Base-by-base conservation (phyloP, 768 basidiomycete genomes). In the Mycena leptocephala region DNA sequence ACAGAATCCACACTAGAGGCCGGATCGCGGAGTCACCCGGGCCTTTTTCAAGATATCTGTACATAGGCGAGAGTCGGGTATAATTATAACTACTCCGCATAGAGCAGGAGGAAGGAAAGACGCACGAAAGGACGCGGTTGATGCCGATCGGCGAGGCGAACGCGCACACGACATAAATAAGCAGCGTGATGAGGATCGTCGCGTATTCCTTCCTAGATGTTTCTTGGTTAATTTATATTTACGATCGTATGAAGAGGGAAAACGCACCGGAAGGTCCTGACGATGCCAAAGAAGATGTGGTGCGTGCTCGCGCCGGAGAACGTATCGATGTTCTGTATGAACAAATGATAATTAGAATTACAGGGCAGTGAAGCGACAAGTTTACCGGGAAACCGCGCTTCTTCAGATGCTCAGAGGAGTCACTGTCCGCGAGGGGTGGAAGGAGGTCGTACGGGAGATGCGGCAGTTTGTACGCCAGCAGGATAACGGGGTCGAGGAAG, bases 381-480 rank as follows among this genome's bases (percentile, higher is more conserved):
- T 72, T 11, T 32, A 80, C 79, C 46, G 46, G 41, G 62, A 80
- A 80, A 8, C 73, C 69, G 9, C 76, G 70, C 30, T 32, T 66
- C 63, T 77, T 76, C 39, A 80, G 48, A 65, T 78, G 48, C 14
- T 46, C 71, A 2, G 78, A 53, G 20, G 43, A 8, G 32, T 78
- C 77, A 5, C 71, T 59, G 46, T 93, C 92, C 2, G 90, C 90
- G 82, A 94, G 90, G 3, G 91, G 92, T 9, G 93, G 93, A 48
- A 93, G 84, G 58, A 92, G 80, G 63, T 93, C 92, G 48, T 84
- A 83, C 0, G 88, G 80, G 2, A 92, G 79, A 79, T 90, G 90
- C 5, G 88, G 78, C 18, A 88, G 79, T 28, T 85, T 82, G 75
- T 86, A 86, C 2, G 88, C 90, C 10, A 82, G 78, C 66, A 83